Percentiles rank a stretch among this genome's conserved stretches.
phyloP scores from a whole-genome alignment of 1,284 basidiomycete genomes.

The Pascua guehoae region DNA sequence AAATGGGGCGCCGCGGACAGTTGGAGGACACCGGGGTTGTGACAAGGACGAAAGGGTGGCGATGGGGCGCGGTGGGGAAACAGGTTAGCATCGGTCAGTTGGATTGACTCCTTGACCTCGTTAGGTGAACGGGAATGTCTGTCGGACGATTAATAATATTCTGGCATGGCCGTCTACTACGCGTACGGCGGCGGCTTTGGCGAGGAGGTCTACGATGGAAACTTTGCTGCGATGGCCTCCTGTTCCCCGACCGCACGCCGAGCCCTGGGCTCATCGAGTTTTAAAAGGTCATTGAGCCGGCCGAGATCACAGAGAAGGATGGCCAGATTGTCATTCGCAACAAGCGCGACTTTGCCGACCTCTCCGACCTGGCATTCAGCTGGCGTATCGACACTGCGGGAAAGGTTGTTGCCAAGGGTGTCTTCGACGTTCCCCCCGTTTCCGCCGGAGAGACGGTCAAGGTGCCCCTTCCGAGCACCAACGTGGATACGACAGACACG shows the following conservation, averaged over 20 bases:
- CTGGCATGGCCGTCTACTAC: slow-evolving; percentile 4
- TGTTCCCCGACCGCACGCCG: slow-evolving; percentile 27
- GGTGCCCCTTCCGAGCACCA: neutral
- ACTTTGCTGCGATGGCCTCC: slow-evolving; percentile 24
- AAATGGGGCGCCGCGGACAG: too few species aligned
- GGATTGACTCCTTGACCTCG: too few species aligned
- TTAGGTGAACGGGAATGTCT: too few species aligned
- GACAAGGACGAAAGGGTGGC: too few species aligned
- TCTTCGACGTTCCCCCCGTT: slow-evolving; percentile 1
- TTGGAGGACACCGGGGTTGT: too few species aligned
- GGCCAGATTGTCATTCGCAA: neutral
- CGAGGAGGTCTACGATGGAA: slow-evolving; percentile 23
- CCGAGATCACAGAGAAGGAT: slow-evolving; percentile 2
- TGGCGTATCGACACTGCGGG: slow-evolving; percentile 17
- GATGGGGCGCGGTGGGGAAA: too few species aligned
- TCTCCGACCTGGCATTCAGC: slow-evolving; percentile 5
- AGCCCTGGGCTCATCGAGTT: slow-evolving; percentile 19
- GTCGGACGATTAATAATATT: too few species aligned
- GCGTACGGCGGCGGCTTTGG: slow-evolving; percentile 31
- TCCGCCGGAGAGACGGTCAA: neutral
- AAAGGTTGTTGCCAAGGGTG: neutral
- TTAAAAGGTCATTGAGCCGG: slow-evolving; percentile 19
- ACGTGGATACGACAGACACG: neutral
- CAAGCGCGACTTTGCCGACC: neutral
- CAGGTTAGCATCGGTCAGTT: too few species aligned